Conservation (phyloP, 1,139 yeast genomes). For the Casaregolazyma suthepensis region DNA sequence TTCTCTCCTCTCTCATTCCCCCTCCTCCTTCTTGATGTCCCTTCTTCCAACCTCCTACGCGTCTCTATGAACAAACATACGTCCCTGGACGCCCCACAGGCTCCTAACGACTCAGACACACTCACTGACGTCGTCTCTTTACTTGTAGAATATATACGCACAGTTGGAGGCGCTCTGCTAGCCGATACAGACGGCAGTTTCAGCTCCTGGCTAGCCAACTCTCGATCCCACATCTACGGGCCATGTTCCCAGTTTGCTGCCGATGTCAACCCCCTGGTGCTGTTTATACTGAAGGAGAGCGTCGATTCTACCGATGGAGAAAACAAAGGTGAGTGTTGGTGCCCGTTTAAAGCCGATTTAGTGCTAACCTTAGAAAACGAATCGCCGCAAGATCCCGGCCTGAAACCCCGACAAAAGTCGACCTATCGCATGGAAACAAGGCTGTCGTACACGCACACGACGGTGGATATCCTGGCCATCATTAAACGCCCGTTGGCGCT, state of each 20-base stretch:
- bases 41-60: neutral
- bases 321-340: conserved; percentile 4
- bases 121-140: neutral
- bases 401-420: neutral
- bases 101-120: neutral
- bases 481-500: conserved; percentile 43
- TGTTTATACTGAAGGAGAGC: conserved; percentile 23
- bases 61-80: neutral
- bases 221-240: conserved; percentile 10
- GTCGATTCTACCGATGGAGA: conserved; percentile 10
- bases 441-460: conserved; percentile 10
- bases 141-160: conserved; percentile 15
- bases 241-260: conserved; percentile 18
- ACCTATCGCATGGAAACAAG: conserved; percentile 13
- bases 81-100: neutral
- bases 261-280: conserved; percentile 22
- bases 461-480: conserved; percentile 33
- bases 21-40: neutral
- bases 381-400: neutral
- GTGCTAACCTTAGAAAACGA: conserved; percentile 3
- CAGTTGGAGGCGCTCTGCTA: conserved; percentile 18
- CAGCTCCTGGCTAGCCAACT: neutral
- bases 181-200: conserved; percentile 14
- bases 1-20: neutral
- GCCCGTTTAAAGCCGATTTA: neutral